These are phyloP conservation scores for Arachis monticola DNA, from an alignment of 331 rosid species.

Conservation along the genomic window DNA sequence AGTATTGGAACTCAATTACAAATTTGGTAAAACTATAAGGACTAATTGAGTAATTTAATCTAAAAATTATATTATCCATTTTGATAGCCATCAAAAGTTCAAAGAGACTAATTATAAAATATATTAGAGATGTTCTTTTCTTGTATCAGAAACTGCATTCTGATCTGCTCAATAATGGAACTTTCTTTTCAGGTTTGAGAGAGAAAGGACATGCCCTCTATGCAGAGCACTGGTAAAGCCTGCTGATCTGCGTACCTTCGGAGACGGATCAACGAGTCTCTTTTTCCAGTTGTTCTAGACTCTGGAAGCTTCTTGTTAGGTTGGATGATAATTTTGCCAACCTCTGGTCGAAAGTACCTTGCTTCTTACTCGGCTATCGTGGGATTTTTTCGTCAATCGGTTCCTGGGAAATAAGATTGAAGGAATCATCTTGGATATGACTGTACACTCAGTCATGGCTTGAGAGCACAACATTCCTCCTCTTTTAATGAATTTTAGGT, in stretches of 20 bases:
- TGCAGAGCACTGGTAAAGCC: constrained; percentile 90
- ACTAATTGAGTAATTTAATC: too few relatives aligned
- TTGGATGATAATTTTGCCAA: constrained; percentile 36
- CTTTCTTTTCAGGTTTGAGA: constrained; percentile 78
- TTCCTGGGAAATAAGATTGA: constrained; percentile 36
- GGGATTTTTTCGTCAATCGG: constrained; percentile 34
- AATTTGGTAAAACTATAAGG: too few relatives aligned
- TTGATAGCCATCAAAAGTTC: background rate
- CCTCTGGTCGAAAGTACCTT: constrained; percentile 25
- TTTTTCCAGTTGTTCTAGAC: constrained; percentile 73
- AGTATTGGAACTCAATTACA: too few relatives aligned
- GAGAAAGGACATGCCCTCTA: constrained; percentile 93
- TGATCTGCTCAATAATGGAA: constrained; percentile 22
- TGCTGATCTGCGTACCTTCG: constrained; percentile 74
- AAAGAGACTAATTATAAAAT: background rate
- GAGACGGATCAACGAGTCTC: constrained; percentile 90
- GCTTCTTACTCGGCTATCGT: constrained; percentile 18
- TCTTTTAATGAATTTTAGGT: constrained; percentile 18
- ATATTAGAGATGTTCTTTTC: background rate
- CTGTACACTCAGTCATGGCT: constrained; percentile 2
- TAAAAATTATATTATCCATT: background rate
- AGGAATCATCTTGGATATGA: constrained; percentile 21
- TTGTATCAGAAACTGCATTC: background rate
- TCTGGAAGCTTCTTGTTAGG: background rate
- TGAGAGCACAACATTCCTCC: background rate